A percentile compares a stretch with the other conserved stretches of the same genome.
These are phyloP conservation scores for Fomitopsis betulina DNA, from an alignment of 1,284 basidiomycete genomes.

Conservation along the genomic window DNA sequence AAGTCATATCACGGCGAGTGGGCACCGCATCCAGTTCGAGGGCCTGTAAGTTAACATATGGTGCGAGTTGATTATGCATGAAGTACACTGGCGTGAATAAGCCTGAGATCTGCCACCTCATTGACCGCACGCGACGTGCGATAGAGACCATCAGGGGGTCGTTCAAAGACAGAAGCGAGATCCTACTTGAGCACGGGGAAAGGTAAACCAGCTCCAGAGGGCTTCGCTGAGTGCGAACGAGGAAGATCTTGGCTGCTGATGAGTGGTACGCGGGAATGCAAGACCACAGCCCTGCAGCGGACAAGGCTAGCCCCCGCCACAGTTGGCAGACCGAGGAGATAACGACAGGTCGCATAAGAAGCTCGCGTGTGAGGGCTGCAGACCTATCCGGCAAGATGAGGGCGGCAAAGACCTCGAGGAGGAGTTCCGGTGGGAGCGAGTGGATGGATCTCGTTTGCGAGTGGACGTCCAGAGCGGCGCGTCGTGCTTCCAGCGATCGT, in stretches of 20 bases:
- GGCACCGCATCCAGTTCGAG: neutral
- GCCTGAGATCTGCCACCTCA: neutral
- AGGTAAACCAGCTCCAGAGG: neutral
- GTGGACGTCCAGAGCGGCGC: neutral
- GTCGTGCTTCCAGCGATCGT: slow-evolving; percentile 1
- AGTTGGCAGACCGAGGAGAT: slow-evolving; percentile 11
- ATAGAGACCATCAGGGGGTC: neutral
- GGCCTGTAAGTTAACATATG: neutral
- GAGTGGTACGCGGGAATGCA: slow-evolving; percentile 2
- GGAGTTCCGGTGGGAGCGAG: slow-evolving; percentile 7
- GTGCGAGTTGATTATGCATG: neutral
- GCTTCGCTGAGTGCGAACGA: slow-evolving; percentile 1
- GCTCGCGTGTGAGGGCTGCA: neutral
- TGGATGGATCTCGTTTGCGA: neutral
- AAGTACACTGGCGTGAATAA: too few relatives aligned
- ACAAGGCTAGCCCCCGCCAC: slow-evolving; percentile 10
- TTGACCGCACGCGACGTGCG: neutral
- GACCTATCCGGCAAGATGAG: neutral
- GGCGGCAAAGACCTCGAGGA: slow-evolving; percentile 3
- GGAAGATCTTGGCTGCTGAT: neutral
- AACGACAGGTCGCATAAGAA: slow-evolving; percentile 6
- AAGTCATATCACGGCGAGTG: neutral
- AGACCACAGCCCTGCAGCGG: slow-evolving; percentile 10
- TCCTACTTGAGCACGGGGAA: neutral
- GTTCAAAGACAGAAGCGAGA: too few relatives aligned